These are phyloP conservation scores for Scleroderma citrinum DNA, from an alignment of 768 basidiomycete genomes.

Conservation along the genomic window DNA sequence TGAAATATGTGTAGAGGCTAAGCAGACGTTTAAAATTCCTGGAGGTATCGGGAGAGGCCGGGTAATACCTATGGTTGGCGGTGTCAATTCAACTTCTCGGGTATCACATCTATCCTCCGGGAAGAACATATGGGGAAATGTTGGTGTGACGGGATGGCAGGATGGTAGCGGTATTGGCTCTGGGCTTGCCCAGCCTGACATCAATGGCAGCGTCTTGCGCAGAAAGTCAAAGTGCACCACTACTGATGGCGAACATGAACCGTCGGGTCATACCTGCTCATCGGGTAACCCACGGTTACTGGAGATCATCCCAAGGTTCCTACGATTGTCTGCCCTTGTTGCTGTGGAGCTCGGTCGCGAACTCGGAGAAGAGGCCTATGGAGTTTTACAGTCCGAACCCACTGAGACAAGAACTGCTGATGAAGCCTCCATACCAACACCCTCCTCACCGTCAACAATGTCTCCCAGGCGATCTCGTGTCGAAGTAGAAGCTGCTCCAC, in stretches of 20 bases:
- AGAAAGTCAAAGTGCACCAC: constrained; percentile 34
- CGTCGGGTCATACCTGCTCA: constrained; percentile 19
- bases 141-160: constrained; percentile 64
- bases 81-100: constrained; percentile 15
- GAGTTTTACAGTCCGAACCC: constrained; percentile 25
- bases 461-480: constrained; percentile 21
- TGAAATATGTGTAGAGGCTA: constrained; percentile 71
- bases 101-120: constrained; percentile 15
- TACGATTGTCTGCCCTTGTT: constrained; percentile 72
- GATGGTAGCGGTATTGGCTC: constrained; percentile 71
- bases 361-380: constrained; percentile 49
- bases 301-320: constrained; percentile 63
- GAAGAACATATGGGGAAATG: constrained; percentile 24
- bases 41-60: constrained; percentile 21
- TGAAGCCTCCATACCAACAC: constrained; percentile 7
- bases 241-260: constrained; percentile 16
- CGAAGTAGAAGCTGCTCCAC: constrained; percentile 41
- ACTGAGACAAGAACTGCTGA: constrained; percentile 21
- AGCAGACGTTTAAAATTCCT: constrained; percentile 24
- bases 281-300: constrained; percentile 61
- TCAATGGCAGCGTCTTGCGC: constrained; percentile 53
- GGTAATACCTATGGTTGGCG: not conserved
- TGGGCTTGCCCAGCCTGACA: constrained; percentile 54
- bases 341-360: constrained; percentile 74
- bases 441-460: constrained; percentile 9